These are phyloP conservation scores for Juncus effusus DNA, from an alignment of 176 grass and related monocot genomes.

Conservation along the genomic window DNA sequence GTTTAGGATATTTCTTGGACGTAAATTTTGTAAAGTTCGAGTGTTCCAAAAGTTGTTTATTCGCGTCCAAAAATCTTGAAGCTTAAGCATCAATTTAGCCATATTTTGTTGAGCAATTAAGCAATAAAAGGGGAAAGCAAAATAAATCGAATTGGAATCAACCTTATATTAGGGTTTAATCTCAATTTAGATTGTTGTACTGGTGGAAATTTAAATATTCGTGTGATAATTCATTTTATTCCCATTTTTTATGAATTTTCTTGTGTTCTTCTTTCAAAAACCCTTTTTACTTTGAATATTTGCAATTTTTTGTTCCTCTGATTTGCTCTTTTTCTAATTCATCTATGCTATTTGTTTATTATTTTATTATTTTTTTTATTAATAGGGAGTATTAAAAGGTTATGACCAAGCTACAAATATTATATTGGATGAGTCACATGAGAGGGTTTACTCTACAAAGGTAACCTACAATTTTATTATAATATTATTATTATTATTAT, in stretches of 20 bases:
- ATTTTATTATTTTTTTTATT: neutral
- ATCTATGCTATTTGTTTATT: neutral
- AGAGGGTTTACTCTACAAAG: constrained; percentile 94
- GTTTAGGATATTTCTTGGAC: neutral
- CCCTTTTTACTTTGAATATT: neutral
- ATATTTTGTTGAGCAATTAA: too few relatives aligned
- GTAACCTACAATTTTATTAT: constrained; percentile 11
- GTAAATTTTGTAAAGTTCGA: neutral
- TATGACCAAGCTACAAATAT: constrained; percentile 98
- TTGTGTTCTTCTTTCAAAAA: neutral
- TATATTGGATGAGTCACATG: constrained; percentile 93
- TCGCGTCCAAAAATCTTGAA: neutral
- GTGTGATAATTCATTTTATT: too few relatives aligned
- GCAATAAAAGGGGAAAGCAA: too few relatives aligned
- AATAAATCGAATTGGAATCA: too few relatives aligned
- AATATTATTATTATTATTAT: too few relatives aligned
- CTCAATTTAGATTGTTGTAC: too few relatives aligned
- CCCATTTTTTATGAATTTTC: too few relatives aligned
- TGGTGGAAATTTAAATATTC: too few relatives aligned
- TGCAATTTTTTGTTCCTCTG: neutral
- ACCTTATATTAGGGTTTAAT: too few relatives aligned
- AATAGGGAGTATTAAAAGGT: constrained; percentile 78
- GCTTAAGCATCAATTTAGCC: too few relatives aligned
- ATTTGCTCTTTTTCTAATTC: neutral
- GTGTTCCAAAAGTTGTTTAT: neutral